Conservation (phyloP, 495 filamentous ascomycete genomes). For the Neurospora intermedia region DNA sequence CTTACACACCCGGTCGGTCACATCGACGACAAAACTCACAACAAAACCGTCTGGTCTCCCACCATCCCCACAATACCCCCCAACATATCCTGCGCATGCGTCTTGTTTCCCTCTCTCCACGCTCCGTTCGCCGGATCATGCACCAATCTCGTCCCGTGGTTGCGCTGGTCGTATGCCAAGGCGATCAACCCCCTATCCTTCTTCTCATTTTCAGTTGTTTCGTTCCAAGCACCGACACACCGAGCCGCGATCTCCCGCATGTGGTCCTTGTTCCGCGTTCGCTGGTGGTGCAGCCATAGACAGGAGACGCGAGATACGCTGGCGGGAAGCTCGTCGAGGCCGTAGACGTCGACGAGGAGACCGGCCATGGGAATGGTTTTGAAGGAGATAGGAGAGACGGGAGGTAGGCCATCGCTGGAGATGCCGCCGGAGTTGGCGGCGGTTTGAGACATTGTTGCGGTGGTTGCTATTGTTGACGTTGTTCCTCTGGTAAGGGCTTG, state of each 20-base stretch:
- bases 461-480: not conserved
- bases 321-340: conserved; percentile 57
- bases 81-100: conserved; percentile 87
- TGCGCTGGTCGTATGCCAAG: conserved; percentile 78
- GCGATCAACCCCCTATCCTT: conserved; percentile 51
- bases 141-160: conserved; percentile 69
- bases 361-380: conserved; percentile 59
- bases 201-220: not conserved
- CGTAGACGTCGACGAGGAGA: conserved; percentile 66
- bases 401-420: conserved; percentile 12
- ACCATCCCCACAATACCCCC: conserved; percentile 52
- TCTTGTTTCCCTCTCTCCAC: conserved; percentile 70
- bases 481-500: not conserved
- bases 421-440: not conserved
- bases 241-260: conserved; percentile 47
- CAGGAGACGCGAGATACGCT: conserved; percentile 46
- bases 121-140: conserved; percentile 50
- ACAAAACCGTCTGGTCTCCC: conserved; percentile 48
- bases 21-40: conserved; percentile 11
- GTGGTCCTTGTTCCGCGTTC: conserved; percentile 52
- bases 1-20: not conserved
- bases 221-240: conserved; percentile 27
- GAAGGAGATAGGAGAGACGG: conserved; percentile 42
- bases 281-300: conserved; percentile 81
- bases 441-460: conserved; percentile 1